Base-by-base conservation (phyloP, 306 rosid species). In the Notholithocarpus densiflorus region DNA sequence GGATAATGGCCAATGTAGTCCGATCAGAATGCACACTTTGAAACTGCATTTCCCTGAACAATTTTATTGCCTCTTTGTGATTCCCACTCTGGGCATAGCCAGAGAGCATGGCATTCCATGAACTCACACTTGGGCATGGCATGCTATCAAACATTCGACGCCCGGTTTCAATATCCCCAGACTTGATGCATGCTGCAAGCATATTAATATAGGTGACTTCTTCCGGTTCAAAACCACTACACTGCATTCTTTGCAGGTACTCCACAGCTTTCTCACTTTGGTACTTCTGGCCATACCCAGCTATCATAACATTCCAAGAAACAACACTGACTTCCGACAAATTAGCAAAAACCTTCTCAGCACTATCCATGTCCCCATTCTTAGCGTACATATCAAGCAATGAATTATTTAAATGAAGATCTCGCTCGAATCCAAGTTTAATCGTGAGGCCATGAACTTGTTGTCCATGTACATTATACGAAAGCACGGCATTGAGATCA, bases 91-190 rank as follows among this genome's bases (percentile, higher is more conserved):
- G 91, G 79, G 32, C 81, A 80, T 90, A 90, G 60, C 88, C 88
- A 27, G 97, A 90, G 73, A 92, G 91, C 73, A 92, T 87, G 56
- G 93, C 89, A 88, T 90, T 92, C 92, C 92, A 92, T n/a, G 97
- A 92, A 65, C 77, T 77, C 84, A 89, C 85, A 79, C 85, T 89
- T 15, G 93, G 97, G 82, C 71, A 40, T 1, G 87, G 56, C 83
- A 92, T 90, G 76, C 80, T 72, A 53, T 92, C 89, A 79, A 92
- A 92, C 87, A 90, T 90, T 53, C 56, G 79, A 84, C 91, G 93
- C 6, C 86, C 96, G 3, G 78, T 85, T 81, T 76, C 51, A 48
- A 92, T 68, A 54, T 90, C 85, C 77, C 90, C 92, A n/a, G 96
- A 89, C 82, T 79, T 92, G 73, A 89, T 87, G 80, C 96, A 89